Evolutionary conservation across 1,284 basidiomycete genomes (phyloP).

Genomic region (Tylopilus sp.): DNA sequence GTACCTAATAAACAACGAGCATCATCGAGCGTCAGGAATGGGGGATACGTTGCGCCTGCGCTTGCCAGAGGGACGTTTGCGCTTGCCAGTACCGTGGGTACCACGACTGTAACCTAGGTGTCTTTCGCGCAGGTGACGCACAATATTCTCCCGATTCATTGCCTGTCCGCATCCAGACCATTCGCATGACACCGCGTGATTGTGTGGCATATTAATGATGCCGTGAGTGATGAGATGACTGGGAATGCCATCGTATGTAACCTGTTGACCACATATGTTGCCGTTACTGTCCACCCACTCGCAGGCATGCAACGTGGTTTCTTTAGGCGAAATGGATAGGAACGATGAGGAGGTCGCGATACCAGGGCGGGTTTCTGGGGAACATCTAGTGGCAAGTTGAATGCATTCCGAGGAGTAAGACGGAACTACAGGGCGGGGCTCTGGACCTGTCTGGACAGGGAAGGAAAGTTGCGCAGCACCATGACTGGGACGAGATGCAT

Average conservation of each 20-base stretch:
- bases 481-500: too few relatives aligned
- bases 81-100: too few relatives aligned
- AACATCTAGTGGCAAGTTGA: not conserved
- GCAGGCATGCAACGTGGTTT: slow-evolving; percentile 1
- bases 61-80: not conserved
- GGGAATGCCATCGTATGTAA: slow-evolving; percentile 11
- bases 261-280: slow-evolving; percentile 4
- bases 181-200: not conserved
- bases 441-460: not conserved
- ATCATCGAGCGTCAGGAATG: not conserved
- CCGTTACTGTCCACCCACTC: slow-evolving; percentile 18
- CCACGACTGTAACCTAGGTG: slow-evolving; percentile 34
- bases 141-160: slow-evolving; percentile 37
- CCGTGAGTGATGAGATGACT: slow-evolving; percentile 27
- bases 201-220: not conserved
- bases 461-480: too few relatives aligned
- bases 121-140: slow-evolving; percentile 33
- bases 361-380: not conserved
- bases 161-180: slow-evolving; percentile 28
- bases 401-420: rapidly evolving
- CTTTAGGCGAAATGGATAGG: not conserved
- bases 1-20: too few relatives aligned
- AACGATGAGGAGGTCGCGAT: not conserved
- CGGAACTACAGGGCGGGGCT: not conserved
- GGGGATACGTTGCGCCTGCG: slow-evolving; percentile 1